Conservation (phyloP, 352 stramenopile species). For the Phytophthora rubi region DNA sequence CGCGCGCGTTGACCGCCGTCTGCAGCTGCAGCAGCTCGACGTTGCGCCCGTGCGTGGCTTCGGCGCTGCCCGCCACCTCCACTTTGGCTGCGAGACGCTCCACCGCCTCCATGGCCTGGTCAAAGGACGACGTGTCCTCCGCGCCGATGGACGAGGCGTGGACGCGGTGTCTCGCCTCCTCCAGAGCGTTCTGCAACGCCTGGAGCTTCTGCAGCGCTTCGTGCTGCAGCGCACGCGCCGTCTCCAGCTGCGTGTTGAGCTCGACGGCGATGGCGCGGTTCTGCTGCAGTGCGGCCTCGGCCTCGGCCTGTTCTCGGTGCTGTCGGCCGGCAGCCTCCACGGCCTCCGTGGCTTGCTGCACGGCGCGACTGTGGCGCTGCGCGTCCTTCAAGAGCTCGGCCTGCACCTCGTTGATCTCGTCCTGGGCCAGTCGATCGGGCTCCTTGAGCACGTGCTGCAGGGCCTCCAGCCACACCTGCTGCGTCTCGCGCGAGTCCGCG, state of each 20-base stretch:
- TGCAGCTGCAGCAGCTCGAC: constrained; percentile 35
- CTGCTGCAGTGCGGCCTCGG: constrained; percentile 43
- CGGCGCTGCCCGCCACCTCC: constrained; percentile 53
- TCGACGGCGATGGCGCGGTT: constrained; percentile 31
- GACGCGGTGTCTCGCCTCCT: constrained; percentile 40
- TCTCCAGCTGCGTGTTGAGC: constrained; percentile 42
- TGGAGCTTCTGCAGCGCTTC: constrained; percentile 36
- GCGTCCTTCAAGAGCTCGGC: constrained; percentile 49
- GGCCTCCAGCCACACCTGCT: constrained; percentile 62
- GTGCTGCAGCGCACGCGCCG: constrained; percentile 30
- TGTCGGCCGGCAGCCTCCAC: constrained; percentile 46
- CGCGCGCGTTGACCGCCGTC: constrained; percentile 22
- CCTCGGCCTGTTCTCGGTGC: constrained; percentile 35
- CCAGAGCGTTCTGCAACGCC: constrained; percentile 38
- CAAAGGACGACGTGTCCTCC: constrained; percentile 20
- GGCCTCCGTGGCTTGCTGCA: constrained; percentile 54
- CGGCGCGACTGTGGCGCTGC: constrained; percentile 46
- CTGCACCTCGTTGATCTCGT: constrained; percentile 81
- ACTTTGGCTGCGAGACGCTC: constrained; percentile 61
- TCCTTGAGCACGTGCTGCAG: constrained; percentile 74
- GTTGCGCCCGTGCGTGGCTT: constrained; percentile 51
- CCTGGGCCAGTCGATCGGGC: constrained; percentile 70
- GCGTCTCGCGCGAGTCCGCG: constrained; percentile 60
- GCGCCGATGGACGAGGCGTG: constrained; percentile 37
- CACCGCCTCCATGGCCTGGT: constrained; percentile 37